Evolutionary conservation across 148 eudicot species (phyloP).

Genomic region (Cornus florida): DNA sequence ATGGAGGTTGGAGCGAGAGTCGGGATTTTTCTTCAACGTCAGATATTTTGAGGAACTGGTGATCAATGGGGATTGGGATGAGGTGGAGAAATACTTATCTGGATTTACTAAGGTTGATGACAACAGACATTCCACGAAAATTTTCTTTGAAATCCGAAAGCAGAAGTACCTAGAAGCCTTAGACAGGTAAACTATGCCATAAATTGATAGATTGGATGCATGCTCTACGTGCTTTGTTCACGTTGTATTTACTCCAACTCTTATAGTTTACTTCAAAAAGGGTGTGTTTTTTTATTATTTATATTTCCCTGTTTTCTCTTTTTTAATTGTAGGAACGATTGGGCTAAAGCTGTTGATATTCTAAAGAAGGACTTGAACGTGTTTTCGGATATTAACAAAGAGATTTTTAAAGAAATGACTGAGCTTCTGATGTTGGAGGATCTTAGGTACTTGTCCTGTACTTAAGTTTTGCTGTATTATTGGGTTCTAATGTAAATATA

Average conservation of each 20-base stretch:
- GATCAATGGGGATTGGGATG: slow-evolving; percentile 68
- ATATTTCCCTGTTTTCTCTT: background rate
- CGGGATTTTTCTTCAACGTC: slow-evolving; percentile 69
- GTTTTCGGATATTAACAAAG: slow-evolving; percentile 75
- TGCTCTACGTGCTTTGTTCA: background rate
- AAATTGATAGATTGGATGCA: background rate
- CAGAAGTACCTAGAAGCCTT: slow-evolving; percentile 78
- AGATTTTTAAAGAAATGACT: slow-evolving; percentile 82
- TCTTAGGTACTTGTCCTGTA: slow-evolving; percentile 45
- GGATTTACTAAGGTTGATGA: slow-evolving; percentile 77
- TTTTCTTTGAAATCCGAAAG: slow-evolving; percentile 71
- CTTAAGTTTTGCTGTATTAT: background rate
- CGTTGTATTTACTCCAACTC: background rate
- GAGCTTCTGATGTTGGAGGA: slow-evolving; percentile 68
- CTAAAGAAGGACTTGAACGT: slow-evolving; percentile 81
- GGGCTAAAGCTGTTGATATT: slow-evolving; percentile 75
- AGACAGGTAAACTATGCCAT: slow-evolving; percentile 31
- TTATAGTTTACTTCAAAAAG: background rate
- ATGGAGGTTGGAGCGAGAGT: slow-evolving; percentile 65
- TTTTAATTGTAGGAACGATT: slow-evolving; percentile 58
- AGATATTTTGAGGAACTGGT: slow-evolving; percentile 63
- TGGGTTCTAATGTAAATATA: background rate
- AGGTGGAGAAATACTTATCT: slow-evolving; percentile 63
- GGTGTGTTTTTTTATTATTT: background rate
- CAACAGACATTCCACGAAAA: slow-evolving; percentile 69